Percentiles rank a stretch among this genome's conserved stretches.
phyloP scores from a whole-genome alignment of 768 basidiomycete genomes.

The Dendrothele bispora region DNA sequence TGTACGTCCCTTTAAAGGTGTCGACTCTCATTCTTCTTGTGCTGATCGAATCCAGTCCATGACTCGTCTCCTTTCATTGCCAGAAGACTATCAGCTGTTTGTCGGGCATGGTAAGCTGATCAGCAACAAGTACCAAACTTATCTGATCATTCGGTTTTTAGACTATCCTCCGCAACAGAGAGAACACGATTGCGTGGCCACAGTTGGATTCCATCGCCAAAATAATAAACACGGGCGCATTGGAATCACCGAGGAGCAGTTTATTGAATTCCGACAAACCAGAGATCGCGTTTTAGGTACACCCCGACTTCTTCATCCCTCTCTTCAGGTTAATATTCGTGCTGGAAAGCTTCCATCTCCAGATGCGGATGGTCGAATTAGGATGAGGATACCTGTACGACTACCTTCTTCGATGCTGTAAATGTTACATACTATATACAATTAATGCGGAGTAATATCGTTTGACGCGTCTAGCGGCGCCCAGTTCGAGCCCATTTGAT shows the following conservation, averaged over 20 bases:
- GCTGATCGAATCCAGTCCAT: slow-evolving; percentile 27
- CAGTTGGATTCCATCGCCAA: slow-evolving; percentile 31
- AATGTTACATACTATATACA: neutral
- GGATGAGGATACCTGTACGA: slow-evolving; percentile 3
- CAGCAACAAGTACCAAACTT: too few species aligned
- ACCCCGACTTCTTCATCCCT: slow-evolving; percentile 34
- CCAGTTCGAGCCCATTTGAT: neutral
- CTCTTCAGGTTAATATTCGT: slow-evolving; percentile 34
- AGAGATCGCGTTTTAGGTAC: slow-evolving; percentile 32
- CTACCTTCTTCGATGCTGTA: too few species aligned
- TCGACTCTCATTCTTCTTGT: neutral
- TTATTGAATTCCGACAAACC: slow-evolving; percentile 28
- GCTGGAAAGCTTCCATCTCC: slow-evolving; percentile 27
- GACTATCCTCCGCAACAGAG: slow-evolving; percentile 32
- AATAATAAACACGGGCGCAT: slow-evolving; percentile 28
- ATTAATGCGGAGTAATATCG: neutral
- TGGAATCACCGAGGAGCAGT: slow-evolving; percentile 24
- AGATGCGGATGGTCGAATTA: neutral
- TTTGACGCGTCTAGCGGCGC: neutral
- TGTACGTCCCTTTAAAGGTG: slow-evolving; percentile 15
- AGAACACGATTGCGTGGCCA: slow-evolving; percentile 25
- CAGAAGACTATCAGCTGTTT: slow-evolving; percentile 31
- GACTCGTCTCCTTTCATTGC: slow-evolving; percentile 33
- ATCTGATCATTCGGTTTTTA: too few species aligned
- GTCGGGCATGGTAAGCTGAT: too few species aligned